Evolutionary conservation across 306 rosid species (phyloP).

Genomic region (Prunus salicina): DNA sequence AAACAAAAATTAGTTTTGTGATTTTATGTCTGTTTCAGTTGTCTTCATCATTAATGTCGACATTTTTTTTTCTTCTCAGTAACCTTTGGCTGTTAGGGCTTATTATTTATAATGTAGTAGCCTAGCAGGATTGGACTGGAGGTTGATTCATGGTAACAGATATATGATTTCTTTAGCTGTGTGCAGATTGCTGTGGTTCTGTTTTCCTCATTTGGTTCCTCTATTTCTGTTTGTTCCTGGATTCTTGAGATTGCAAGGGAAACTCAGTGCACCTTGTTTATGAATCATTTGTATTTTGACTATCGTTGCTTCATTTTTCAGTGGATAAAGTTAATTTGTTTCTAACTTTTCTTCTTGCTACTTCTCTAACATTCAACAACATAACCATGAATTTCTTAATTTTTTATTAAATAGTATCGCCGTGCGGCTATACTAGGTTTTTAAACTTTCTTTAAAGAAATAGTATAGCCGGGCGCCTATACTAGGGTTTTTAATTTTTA

Average conservation of each 20-base stretch:
- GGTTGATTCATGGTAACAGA: conserved; percentile 2
- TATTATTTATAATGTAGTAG: not conserved
- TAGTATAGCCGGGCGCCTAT: too few relatives aligned
- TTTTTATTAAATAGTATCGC: too few relatives aligned
- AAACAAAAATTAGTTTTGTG: conserved; percentile 4
- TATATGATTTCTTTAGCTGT: not conserved
- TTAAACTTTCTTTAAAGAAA: too few relatives aligned
- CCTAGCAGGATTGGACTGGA: not conserved
- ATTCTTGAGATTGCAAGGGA: not conserved
- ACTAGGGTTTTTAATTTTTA: too few relatives aligned
- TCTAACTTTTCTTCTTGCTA: not conserved
- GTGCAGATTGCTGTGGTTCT: too few relatives aligned
- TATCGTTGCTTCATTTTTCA: not conserved
- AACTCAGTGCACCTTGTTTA: not conserved
- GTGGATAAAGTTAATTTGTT: not conserved
- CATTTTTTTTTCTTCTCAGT: conserved; percentile 12
- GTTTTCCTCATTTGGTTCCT: conserved; percentile 1
- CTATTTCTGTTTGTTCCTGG: not conserved
- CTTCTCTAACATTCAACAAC: not conserved
- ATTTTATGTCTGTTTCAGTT: not conserved
- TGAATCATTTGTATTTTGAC: not conserved
- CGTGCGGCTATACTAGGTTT: rapidly evolving
- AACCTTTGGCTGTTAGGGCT: not conserved
- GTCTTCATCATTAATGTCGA: conserved; percentile 17
- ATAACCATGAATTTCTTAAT: not conserved